phyloP scores from a whole-genome alignment of 345 rosid species.

The Rhodamnia argentea region DNA sequence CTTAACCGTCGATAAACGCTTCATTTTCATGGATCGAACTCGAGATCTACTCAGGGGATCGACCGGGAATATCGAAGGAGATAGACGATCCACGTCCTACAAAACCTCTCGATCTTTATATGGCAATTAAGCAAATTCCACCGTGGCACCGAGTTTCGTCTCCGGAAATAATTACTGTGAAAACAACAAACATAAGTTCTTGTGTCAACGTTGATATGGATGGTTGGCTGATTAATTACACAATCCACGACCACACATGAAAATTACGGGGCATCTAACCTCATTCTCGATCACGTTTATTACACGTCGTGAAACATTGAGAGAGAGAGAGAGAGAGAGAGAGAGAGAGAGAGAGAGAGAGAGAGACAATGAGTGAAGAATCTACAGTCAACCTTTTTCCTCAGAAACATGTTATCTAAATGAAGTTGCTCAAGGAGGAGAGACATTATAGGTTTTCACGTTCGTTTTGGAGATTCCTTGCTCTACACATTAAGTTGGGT shows the following conservation, averaged over 20 bases:
- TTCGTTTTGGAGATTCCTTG: not conserved
- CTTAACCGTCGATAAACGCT: not conserved
- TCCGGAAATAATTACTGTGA: not conserved
- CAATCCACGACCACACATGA: not conserved
- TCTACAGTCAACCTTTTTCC: not conserved
- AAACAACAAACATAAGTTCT: not conserved
- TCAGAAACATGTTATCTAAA: not conserved
- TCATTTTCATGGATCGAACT: not conserved
- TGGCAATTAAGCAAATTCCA: not conserved
- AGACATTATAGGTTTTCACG: not conserved
- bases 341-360: not conserved
- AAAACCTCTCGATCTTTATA: not conserved
- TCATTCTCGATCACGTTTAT: not conserved
- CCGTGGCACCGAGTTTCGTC: not conserved
- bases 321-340: not conserved
- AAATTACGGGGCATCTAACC: not conserved
- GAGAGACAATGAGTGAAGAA: not conserved
- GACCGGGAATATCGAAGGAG: not conserved
- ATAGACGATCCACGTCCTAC: not conserved
- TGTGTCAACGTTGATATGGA: not conserved
- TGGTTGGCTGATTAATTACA: not conserved
- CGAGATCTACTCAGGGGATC: not conserved
- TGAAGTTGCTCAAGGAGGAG: not conserved
- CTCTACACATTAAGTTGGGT: not conserved
- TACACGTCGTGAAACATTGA: not conserved